A percentile compares a stretch with the other conserved stretches of the same genome.
Conservation (phyloP, 106 monocot species). For the Acorus calamus region DNA sequence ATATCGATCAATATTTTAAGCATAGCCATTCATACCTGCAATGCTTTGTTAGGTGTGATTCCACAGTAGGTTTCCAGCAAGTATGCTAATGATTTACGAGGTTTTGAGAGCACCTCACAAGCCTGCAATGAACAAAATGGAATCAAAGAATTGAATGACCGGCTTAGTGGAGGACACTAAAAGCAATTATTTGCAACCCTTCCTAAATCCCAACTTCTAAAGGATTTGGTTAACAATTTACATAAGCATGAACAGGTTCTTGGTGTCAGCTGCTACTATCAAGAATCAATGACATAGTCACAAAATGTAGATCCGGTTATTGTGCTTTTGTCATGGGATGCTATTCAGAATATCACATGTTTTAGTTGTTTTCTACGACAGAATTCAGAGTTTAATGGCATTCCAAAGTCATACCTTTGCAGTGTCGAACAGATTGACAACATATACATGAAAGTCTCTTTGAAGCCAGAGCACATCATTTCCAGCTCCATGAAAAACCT, state of each 20-base stretch:
- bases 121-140: slow-evolving; percentile 37
- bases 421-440: slow-evolving; percentile 95
- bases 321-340: too few species aligned
- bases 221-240: too few species aligned
- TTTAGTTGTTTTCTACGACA: too few species aligned
- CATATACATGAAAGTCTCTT: slow-evolving; percentile 91
- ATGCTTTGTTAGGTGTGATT: slow-evolving; percentile 67
- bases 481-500: slow-evolving; percentile 97
- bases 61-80: slow-evolving; percentile 87
- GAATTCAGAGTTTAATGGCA: neutral
- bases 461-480: slow-evolving; percentile 97
- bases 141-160: neutral
- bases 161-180: neutral
- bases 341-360: too few species aligned
- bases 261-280: too few species aligned
- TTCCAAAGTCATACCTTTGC: slow-evolving; percentile 48
- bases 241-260: too few species aligned
- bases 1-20: too few species aligned
- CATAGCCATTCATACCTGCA: slow-evolving; percentile 45
- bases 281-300: too few species aligned
- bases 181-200: neutral
- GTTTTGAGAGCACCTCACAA: slow-evolving; percentile 75
- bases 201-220: too few species aligned
- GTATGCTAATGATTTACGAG: slow-evolving; percentile 76
- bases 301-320: too few species aligned